These are phyloP conservation scores for Trypanosoma melophagium DNA, from an alignment of 208 protist genomes.

Conservation along the genomic window DNA sequence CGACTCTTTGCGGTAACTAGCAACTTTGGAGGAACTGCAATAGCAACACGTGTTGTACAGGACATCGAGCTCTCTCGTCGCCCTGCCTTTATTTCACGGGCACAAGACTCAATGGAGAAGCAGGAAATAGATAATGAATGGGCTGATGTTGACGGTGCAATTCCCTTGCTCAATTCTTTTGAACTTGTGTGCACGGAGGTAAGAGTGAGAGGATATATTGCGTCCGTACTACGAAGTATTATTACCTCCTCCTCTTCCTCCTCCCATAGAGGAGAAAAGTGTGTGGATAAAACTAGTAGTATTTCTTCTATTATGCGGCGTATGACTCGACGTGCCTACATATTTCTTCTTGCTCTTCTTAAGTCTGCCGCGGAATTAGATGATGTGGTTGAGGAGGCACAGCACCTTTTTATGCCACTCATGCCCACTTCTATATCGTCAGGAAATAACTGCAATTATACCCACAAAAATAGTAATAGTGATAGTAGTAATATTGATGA, in stretches of 20 bases:
- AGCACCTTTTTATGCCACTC: conserved; percentile 16
- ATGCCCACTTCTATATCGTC: not conserved
- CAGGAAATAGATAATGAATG: conserved; percentile 6
- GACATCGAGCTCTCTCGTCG: conserved; percentile 40
- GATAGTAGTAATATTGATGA: conserved; percentile 1
- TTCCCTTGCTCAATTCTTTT: conserved; percentile 43
- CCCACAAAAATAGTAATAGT: not conserved
- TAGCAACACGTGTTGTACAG: conserved; percentile 34
- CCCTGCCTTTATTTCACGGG: conserved; percentile 20
- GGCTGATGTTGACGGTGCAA: conserved; percentile 21
- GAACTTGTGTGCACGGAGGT: conserved; percentile 43
- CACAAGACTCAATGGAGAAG: not conserved
- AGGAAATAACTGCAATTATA: not conserved
- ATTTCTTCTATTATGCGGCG: conserved; percentile 32
- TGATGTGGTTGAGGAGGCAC: not conserved
- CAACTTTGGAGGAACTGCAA: conserved; percentile 30
- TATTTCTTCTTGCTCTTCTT: conserved; percentile 41
- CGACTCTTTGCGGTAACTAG: conserved; percentile 37
- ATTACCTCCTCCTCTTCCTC: conserved; percentile 19
- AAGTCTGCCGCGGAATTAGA: conserved; percentile 19
- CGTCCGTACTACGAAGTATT: conserved; percentile 33
- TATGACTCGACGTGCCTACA: conserved; percentile 44
- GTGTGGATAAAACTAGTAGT: conserved; percentile 29
- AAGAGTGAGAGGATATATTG: conserved; percentile 32
- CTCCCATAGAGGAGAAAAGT: no score